Percentiles rank a stretch among this genome's conserved stretches.
Evolutionary conservation across 768 basidiomycete species (phyloP).

Genomic region (Agaricus subrufescens): DNA sequence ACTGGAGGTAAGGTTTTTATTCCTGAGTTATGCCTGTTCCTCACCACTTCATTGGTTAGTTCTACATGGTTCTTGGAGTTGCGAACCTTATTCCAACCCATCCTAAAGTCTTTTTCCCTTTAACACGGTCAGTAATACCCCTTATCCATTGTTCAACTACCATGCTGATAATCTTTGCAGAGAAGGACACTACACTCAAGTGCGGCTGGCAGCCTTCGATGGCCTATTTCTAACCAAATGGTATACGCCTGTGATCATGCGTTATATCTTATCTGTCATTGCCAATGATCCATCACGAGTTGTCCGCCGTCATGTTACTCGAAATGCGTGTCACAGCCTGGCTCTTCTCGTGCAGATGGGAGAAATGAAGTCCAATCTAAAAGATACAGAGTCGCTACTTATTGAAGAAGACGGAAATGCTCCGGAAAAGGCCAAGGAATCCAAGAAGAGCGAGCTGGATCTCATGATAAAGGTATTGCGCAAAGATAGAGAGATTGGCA

Average conservation of each 20-base stretch:
- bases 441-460: conserved; percentile 80
- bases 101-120: conserved; percentile 73
- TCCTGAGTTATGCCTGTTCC: not conserved
- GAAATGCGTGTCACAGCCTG: conserved; percentile 81
- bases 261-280: conserved; percentile 84
- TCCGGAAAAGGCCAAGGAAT: conserved; percentile 66
- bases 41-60: conserved; percentile 37
- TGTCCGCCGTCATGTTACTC: conserved; percentile 84
- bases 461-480: conserved; percentile 81
- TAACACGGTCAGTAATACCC: conserved; percentile 64
- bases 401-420: conserved; percentile 84
- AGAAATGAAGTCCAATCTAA: conserved; percentile 74
- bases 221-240: conserved; percentile 87
- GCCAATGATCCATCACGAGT: conserved; percentile 78
- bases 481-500: conserved; percentile 81
- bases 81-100: conserved; percentile 78
- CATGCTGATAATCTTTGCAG: conserved; percentile 33
- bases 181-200: conserved; percentile 90
- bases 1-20: conserved; percentile 64
- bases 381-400: conserved; percentile 71
- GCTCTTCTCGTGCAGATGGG: conserved; percentile 85
- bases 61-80: conserved; percentile 71
- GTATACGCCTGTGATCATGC: conserved; percentile 80
- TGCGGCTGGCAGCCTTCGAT: conserved; percentile 92
- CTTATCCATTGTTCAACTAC: not conserved